A percentile compares a stretch with the other conserved stretches of the same genome.
phyloP scores from a whole-genome alignment of 1,284 basidiomycete genomes.

The Exobasidium rhododendri region DNA sequence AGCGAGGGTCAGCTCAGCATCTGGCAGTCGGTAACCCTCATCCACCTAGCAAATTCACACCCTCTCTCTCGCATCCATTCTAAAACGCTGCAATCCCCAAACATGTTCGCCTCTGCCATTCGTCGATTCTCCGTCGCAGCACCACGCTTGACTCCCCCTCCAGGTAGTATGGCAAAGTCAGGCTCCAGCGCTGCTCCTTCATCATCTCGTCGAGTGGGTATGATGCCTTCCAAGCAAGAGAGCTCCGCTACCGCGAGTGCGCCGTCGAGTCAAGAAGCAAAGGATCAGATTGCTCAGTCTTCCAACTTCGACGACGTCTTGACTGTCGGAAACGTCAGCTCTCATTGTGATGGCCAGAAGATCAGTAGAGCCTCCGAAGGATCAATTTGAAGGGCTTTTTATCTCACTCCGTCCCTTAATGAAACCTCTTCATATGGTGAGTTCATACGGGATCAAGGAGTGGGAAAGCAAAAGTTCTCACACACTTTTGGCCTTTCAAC shows the following conservation, averaged over 20 bases:
- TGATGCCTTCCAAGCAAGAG: background rate
- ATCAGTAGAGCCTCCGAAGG: constrained; percentile 1
- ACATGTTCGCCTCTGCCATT: background rate
- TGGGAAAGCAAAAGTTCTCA: too few species aligned
- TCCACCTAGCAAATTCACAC: too few species aligned
- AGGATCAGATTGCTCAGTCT: background rate
- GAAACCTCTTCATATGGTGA: too few species aligned
- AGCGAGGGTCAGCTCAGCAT: too few species aligned
- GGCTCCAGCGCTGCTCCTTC: background rate
- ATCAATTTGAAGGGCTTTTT: too few species aligned
- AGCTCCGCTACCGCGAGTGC: background rate
- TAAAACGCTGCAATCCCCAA: too few species aligned
- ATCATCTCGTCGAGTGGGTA: background rate
- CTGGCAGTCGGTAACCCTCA: too few species aligned
- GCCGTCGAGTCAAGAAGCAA: background rate
- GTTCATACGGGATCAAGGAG: too few species aligned
- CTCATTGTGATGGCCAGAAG: constrained; percentile 6
- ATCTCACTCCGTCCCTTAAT: too few species aligned
- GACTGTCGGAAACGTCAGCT: background rate
- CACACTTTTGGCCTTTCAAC: too few species aligned
- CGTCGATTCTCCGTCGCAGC: constrained; percentile 4
- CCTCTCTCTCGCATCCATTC: too few species aligned
- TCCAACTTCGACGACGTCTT: background rate
- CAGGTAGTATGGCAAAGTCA: background rate
- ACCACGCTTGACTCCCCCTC: background rate